Evolutionary conservation across 257 asterid genomes (phyloP).

Genomic region (Jasminum sambac): DNA sequence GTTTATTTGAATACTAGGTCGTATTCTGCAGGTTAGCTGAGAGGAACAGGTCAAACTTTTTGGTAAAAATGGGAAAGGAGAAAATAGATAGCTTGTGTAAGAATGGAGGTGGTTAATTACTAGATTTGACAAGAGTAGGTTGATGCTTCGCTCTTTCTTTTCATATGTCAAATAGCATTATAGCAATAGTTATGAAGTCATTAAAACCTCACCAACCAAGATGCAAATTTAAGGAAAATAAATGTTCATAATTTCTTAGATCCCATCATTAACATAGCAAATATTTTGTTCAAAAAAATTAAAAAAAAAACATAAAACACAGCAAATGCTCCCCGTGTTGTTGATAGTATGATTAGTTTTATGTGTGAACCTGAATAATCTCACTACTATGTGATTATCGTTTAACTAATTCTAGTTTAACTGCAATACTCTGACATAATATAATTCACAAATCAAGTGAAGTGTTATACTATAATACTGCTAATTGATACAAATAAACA

Average conservation of each 20-base stretch:
- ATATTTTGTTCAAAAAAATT: no score
- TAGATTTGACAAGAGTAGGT: slow-evolving; percentile 13
- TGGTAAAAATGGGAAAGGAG: neutral
- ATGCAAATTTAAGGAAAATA: neutral
- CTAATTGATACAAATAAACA: no score
- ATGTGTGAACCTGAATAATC: no score
- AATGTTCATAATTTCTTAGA: neutral
- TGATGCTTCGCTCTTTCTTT: neutral
- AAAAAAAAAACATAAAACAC: no score
- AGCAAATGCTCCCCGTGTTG: no score
- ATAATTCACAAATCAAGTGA: no score
- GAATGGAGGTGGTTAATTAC: neutral
- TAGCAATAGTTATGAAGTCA: neutral
- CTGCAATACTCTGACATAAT: no score
- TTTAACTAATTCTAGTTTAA: no score
- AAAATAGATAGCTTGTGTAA: neutral
- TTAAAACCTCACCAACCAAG: slow-evolving; percentile 21
- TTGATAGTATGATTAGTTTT: no score
- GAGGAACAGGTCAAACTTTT: neutral
- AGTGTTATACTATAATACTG: no score
- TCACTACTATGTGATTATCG: no score
- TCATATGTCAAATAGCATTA: neutral
- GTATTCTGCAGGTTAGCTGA: neutral
- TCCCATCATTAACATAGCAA: neutral
- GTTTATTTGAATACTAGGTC: no score